Base-by-base conservation (phyloP, 306 rosid species). In the Ammopiptanthus mongolicus region DNA sequence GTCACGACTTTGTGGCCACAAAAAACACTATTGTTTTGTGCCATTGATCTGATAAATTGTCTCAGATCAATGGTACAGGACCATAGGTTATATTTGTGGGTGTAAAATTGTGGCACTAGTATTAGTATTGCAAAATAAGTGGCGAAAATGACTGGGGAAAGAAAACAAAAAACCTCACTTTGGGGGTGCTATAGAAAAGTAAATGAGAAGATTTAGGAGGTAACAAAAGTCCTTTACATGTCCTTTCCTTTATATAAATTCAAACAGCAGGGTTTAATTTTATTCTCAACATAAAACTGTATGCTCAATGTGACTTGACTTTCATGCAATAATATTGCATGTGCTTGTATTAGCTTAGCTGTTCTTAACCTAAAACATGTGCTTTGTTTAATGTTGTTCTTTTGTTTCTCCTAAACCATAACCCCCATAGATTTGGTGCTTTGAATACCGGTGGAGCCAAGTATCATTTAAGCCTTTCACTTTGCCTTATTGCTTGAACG, bases 31-130 rank as follows among this genome's bases (percentile, higher is more conserved):
- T 58, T 47, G 60, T 74, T 33, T 61, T 61, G 71, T 60, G 78
- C 50, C 78, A 31, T 74, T 74, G 48, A 74, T 74, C 42, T 74
- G 78, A 14, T 31, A 34, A 61, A 31, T 52, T 74, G 15, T 23
- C 44, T 74, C 31, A 46, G 36, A 47, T 74, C 44, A 62, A 62
- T 74, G 71, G 60, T 33, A 62, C 71, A 74, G 22, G 15, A 74
- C 70, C 17, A 33, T 62, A 46, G 23, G 42, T 61, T 41, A 34
- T 46, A 33, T 61, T 74, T 60, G 78, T 50, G 62, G 71, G 34
- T 50, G 25, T 19, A 34, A 50, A 50, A 7, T 74, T 47, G 71
- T 50, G 71, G 39, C 47, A 34, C 53, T 48, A 62, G 63, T 34
- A 10, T 33, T 48, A 62, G 63, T 34, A n/a, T 19, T 59, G 8